Percentiles rank a stretch among this genome's conserved stretches.
phyloP scores from a whole-genome alignment of 2,329 filamentous ascomycete species.

The Parastagonospora avenae region DNA sequence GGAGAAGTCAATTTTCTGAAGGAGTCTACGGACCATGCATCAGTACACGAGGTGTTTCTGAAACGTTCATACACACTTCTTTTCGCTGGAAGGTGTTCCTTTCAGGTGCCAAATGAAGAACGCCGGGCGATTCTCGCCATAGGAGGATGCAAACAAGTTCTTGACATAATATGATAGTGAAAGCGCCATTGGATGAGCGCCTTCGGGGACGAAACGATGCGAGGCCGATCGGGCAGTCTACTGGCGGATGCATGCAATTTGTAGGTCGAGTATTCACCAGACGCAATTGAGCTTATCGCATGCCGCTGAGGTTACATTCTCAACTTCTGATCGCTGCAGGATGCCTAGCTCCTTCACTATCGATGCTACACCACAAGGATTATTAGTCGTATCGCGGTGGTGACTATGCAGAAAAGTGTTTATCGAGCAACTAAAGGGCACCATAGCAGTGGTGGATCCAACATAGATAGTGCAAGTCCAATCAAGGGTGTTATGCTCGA shows the following conservation, averaged over 20 bases:
- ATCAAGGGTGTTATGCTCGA: not conserved
- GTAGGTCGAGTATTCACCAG: not conserved
- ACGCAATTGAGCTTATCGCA: not conserved
- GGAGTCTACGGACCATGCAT: conserved; percentile 6
- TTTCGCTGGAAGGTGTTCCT: not conserved
- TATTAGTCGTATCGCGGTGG: not conserved
- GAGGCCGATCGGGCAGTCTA: not conserved
- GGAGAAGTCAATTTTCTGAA: conserved; percentile 23
- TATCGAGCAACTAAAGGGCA: not conserved
- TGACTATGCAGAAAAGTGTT: not conserved
- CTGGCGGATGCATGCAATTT: not conserved
- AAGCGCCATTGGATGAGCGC: not conserved
- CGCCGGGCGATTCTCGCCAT: not conserved
- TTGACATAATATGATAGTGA: not conserved
- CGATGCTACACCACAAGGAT: not conserved
- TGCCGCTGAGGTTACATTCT: not conserved
- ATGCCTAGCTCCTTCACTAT: not conserved
- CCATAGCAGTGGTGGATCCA: not conserved
- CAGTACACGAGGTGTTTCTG: not conserved
- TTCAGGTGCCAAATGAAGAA: conserved; percentile 2
- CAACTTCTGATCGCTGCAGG: not conserved
- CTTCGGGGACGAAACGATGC: not conserved
- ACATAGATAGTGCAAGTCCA: not conserved
- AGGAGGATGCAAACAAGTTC: not conserved
- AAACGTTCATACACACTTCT: not conserved